A percentile compares a stretch with the other conserved stretches of the same genome.
Evolutionary conservation across 2,329 filamentous ascomycete species (phyloP).

Genomic region (Cladosporium cucumerinum): DNA sequence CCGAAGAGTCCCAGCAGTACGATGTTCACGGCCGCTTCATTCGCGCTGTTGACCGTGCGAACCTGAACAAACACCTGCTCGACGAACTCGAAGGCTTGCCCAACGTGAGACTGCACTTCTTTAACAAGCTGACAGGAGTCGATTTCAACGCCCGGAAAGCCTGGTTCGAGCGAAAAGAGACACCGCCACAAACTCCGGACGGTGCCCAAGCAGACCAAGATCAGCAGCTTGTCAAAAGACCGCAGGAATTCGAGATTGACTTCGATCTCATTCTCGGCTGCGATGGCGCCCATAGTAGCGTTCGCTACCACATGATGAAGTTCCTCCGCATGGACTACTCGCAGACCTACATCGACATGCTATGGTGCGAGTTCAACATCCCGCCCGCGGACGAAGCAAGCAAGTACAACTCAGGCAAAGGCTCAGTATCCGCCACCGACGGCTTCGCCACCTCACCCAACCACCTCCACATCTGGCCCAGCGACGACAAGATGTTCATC

Average conservation of each 20-base stretch:
- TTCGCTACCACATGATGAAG: conserved; percentile 95
- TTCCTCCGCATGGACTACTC: conserved; percentile 84
- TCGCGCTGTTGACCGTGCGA: conserved; percentile 78
- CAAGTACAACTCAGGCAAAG: conserved; percentile 14
- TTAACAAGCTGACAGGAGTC: conserved; percentile 86
- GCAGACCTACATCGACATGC: conserved; percentile 91
- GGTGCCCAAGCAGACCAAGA: conserved; percentile 38
- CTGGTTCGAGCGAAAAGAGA: conserved; percentile 69
- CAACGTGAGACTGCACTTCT: conserved; percentile 90
- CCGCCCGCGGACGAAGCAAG: conserved; percentile 44
- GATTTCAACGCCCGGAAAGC: conserved; percentile 76
- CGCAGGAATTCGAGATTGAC: conserved; percentile 69
- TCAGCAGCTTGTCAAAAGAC: conserved; percentile 29
- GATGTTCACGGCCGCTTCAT: conserved; percentile 82
- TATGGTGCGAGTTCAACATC: conserved; percentile 96
- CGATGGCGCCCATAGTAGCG: conserved; percentile 89
- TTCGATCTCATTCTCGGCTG: conserved; percentile 94
- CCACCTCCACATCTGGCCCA: conserved; percentile 96
- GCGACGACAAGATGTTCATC: conserved; percentile 81
- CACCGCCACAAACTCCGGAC: conserved; percentile 26
- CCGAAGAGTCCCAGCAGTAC: conserved; percentile 80
- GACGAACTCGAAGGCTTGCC: conserved; percentile 78
- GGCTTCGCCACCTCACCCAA: conserved; percentile 82
- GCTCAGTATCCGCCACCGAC: conserved; percentile 35
- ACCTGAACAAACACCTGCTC: conserved; percentile 77